Percentiles rank a stretch among this genome's conserved stretches.
phyloP scores from a whole-genome alignment of 176 grass and related monocot species.

The Elymus sibiricus region DNA sequence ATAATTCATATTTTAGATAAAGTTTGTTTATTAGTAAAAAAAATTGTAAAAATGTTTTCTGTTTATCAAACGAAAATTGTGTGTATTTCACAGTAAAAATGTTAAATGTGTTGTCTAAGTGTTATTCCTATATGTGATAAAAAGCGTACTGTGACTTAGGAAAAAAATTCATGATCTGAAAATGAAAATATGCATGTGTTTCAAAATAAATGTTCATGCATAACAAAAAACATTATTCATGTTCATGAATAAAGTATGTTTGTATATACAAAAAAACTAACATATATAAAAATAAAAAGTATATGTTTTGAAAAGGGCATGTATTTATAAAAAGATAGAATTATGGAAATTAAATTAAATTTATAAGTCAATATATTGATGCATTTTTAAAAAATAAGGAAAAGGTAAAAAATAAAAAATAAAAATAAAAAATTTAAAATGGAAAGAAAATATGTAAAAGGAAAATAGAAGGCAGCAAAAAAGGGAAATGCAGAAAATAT shows the following conservation, averaged over 20 bases:
- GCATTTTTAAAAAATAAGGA: neutral
- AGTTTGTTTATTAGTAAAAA: no score
- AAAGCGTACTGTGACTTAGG: neutral
- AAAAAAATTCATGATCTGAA: neutral
- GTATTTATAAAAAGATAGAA: no score
- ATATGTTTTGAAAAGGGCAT: neutral
- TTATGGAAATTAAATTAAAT: neutral
- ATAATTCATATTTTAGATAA: neutral
- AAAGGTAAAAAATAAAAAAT: no score
- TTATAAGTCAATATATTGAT: neutral
- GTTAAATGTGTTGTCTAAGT: neutral
- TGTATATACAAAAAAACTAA: no score
- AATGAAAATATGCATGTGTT: neutral
- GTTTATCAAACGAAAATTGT: no score
- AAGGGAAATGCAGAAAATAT: no score
- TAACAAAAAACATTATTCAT: neutral
- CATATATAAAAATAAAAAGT: neutral
- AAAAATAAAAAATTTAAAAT: neutral
- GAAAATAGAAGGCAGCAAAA: no score
- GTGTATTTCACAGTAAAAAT: neutral
- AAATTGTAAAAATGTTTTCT: no score
- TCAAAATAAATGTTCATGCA: neutral
- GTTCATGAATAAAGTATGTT: no score
- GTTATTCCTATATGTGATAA: neutral
- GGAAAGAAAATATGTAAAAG: neutral